A percentile compares a stretch with the other conserved stretches of the same genome.
phyloP scores from a whole-genome alignment of 2,329 filamentous ascomycete species.

The Paracamarosporium sp. region DNA sequence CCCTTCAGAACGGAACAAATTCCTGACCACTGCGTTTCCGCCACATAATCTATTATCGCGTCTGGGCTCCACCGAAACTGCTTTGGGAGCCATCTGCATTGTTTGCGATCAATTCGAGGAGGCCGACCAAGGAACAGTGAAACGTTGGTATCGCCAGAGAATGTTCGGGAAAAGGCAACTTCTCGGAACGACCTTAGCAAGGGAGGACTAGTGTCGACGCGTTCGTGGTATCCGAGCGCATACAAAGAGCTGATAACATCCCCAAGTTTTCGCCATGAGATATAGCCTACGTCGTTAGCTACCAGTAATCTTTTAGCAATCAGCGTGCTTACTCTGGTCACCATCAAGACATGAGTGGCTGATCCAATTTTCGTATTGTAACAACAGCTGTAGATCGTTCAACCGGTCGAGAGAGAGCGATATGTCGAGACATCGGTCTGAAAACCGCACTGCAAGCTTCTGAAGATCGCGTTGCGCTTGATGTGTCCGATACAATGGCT shows the following conservation, averaged over 20 bases:
- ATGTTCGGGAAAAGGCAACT: constrained; percentile 51
- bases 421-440: constrained; percentile 46
- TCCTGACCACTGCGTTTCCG: constrained; percentile 14
- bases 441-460: constrained; percentile 24
- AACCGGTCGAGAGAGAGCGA: constrained; percentile 29
- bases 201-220: constrained; percentile 34
- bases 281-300: constrained; percentile 46
- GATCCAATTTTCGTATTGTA: constrained; percentile 20
- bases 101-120: constrained; percentile 36
- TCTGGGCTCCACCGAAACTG: constrained; percentile 5
- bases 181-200: constrained; percentile 53
- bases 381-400: constrained; percentile 7
- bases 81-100: constrained; percentile 1
- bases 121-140: constrained; percentile 60
- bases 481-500: constrained; percentile 25
- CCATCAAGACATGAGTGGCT: constrained; percentile 12
- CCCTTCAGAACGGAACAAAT: constrained; percentile 14
- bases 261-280: constrained; percentile 56
- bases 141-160: constrained; percentile 56
- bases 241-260: constrained; percentile 56
- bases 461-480: background rate
- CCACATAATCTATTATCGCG: constrained; percentile 4
- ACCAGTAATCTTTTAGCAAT: constrained; percentile 36
- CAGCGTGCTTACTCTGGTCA: constrained; percentile 13
- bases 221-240: constrained; percentile 57